These are phyloP conservation scores for Inga oerstediana DNA, from an alignment of 306 rosid species.

Conservation along the genomic window DNA sequence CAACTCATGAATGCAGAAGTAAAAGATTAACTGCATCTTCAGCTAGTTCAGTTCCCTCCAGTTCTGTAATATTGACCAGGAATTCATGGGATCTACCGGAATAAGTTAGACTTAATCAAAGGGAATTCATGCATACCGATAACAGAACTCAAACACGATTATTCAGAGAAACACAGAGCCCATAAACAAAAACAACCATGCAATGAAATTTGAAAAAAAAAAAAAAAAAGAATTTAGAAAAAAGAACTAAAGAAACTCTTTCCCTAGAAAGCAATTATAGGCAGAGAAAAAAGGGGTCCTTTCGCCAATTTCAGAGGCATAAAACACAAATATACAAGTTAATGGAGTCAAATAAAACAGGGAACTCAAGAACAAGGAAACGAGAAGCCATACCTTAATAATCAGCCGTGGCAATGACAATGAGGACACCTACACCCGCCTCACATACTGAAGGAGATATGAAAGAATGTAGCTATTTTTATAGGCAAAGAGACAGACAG, in stretches of 20 bases:
- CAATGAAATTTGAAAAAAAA: neutral
- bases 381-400: slow-evolving; percentile 51
- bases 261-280: neutral
- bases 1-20: slow-evolving; percentile 14
- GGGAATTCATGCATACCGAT: slow-evolving; percentile 21
- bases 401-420: slow-evolving; percentile 29
- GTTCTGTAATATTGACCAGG: neutral
- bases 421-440: slow-evolving; percentile 20
- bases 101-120: slow-evolving; percentile 2
- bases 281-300: neutral
- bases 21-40: neutral
- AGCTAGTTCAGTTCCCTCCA: neutral
- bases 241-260: slow-evolving; percentile 25
- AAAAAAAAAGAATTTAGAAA: neutral
- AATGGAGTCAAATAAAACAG: slow-evolving; percentile 20
- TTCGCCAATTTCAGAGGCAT: neutral
- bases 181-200: slow-evolving; percentile 21
- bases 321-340: neutral
- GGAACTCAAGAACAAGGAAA: slow-evolving; percentile 3
- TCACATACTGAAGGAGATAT: slow-evolving; percentile 23
- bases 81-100: slow-evolving; percentile 31
- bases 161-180: slow-evolving; percentile 18
- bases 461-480: slow-evolving; percentile 13
- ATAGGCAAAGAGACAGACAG: neutral
- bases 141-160: slow-evolving; percentile 5